Percentiles rank a stretch among this genome's conserved stretches.
Conservation (phyloP, 441 rosid species). For the Syzygium malaccense region DNA sequence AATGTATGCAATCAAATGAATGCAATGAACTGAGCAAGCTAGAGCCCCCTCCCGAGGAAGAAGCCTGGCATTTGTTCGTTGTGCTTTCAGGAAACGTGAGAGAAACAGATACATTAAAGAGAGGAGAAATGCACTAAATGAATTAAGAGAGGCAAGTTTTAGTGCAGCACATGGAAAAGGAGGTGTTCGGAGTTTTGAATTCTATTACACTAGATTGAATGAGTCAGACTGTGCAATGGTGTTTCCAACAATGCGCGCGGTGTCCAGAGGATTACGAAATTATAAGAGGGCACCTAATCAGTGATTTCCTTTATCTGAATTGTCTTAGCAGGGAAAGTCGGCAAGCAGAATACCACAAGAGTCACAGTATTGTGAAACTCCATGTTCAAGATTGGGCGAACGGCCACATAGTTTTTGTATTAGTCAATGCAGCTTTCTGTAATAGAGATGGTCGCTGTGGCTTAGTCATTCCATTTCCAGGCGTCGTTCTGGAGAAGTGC, state of each 20-base stretch:
- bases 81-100: background rate
- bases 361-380: background rate
- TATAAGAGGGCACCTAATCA: background rate
- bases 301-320: background rate
- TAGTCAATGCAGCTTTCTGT: background rate
- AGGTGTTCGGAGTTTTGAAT: background rate
- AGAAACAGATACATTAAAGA: background rate
- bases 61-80: background rate
- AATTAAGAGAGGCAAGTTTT: background rate
- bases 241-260: background rate
- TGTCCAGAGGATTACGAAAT: background rate
- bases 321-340: too few species aligned
- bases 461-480: background rate
- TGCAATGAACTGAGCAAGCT: background rate
- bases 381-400: background rate
- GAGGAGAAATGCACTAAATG: background rate
- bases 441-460: background rate
- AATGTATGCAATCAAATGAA: background rate
- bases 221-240: background rate
- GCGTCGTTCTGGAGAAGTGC: background rate
- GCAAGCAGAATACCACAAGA: background rate
- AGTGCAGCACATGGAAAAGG: background rate
- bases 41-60: background rate
- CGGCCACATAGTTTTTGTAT: background rate
- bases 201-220: background rate